Evolutionary conservation across 2,329 filamentous ascomycete species (phyloP), one percentile per base, ranked within the genome.

Genomic region (Clonostachys rhizophaga): DNA sequence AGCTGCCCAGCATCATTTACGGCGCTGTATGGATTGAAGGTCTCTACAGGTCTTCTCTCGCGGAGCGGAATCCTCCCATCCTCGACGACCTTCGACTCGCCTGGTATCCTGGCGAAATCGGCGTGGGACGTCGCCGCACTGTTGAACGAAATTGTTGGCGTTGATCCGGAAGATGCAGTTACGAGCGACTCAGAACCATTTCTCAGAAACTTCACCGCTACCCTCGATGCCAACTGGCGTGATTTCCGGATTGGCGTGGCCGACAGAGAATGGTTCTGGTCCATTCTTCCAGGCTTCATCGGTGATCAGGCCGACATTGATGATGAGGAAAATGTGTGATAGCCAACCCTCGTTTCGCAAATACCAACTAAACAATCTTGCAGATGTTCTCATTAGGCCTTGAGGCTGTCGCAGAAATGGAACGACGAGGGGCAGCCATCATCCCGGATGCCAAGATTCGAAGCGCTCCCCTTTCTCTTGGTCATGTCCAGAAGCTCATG

Each of bases 1-100:
- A 88, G 89, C 57, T 84, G 81, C 59, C 87, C 87, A 1, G 85
- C 87, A 1, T 78, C 85, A 60, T 70, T 84, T 5, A 88, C 87
- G 57, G 76, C 73, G 3, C 59, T 91, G 3, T 84, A 90, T 2
- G 87, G 87, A 4, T 78, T 91, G 61, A 91, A 90, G 65, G 86
- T 87, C 2, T 90, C 86, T 2, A 83, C 90, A 6, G 87, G 87
- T 0, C 63, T 89, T 44, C 89, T 84, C 0, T 88, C 85, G 9
- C 70, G 84, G 14, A 72, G 67, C 17, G 80, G 75, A 16, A 75
- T 84, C 30, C 75, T 91, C 34, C 87, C 87, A 1, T 84, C 86
- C 57, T 79, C 75, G 11, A 68, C 78, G 47, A 79, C 87, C 55
- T 83, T 87, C 55, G 87, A 91, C 56, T 83, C 79, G 0, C 78